Base-by-base conservation (phyloP, 805 yeast species). In the Spathaspora gorwiae region DNA sequence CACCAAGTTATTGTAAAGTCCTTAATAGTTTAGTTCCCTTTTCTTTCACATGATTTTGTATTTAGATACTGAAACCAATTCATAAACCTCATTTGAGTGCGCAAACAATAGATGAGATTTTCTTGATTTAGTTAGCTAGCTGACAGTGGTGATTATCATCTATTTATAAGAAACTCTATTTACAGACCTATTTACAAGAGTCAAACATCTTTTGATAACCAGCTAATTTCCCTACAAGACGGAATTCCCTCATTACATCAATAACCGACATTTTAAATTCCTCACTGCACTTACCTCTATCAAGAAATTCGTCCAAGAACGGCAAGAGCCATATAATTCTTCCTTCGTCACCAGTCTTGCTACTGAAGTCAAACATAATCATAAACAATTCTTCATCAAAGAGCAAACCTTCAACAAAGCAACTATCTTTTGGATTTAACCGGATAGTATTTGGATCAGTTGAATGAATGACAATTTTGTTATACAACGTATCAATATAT, bases 1-100 rank as follows among this genome's bases (percentile, higher is more conserved):
- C 60, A 87, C 96, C 48, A 92, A 92, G 73, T 73, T 94, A 53
- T 73, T 90, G 66, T 83, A 78, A 46, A 5, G 32, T 29, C 32
- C 12, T 29, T 11, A 9, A 29, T 29, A 9, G 32, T 29, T 29
- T 29, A 11, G 9, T 11, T 29, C 32, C 32, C 32, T 29, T 29
- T 5, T 29, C 12, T 29, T 29, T 9, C 12, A 29, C 12, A 9
- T 29, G 32, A 29, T 29, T 11, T 11, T 29, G 9, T 29, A 11
- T 29, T 9, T 29, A 29, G 32, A 29, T 29, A 29, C 3, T 29
- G 6, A 29, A 29, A 29, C 32, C 24, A 19, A 19, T 19, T 19
- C 24, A 19, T 19, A 3, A 19, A 19, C 24, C 24, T 19, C 5
- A 3, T 19, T 19, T 19, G 24, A 19, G 2, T 19, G 24, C 24